phyloP scores from a whole-genome alignment of 192 early-diverging fungal genomes.

The Backusella mclennaniae region DNA sequence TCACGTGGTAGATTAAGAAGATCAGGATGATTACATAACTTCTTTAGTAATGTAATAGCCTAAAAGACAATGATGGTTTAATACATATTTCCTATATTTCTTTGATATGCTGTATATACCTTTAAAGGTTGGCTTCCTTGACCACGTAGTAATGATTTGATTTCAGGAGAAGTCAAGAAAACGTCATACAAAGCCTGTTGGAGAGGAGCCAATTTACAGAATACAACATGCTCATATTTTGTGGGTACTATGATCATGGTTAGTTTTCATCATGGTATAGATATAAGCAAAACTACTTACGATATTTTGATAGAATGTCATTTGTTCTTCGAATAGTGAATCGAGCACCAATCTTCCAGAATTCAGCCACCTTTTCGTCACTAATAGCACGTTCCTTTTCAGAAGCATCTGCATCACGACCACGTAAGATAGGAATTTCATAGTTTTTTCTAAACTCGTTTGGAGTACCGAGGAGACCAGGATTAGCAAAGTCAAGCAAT shows the following conservation, averaged over 20 bases:
- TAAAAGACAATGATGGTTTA: neutral
- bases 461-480: constrained; percentile 84
- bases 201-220: constrained; percentile 76
- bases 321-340: constrained; percentile 98
- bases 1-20: constrained; percentile 68
- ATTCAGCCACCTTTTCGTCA: constrained; percentile 83
- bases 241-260: constrained; percentile 65
- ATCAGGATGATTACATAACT: constrained; percentile 97
- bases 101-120: constrained; percentile 32
- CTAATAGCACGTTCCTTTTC: constrained; percentile 74
- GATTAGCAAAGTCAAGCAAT: constrained; percentile 93
- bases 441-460: constrained; percentile 90
- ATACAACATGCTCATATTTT: constrained; percentile 99
- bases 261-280: neutral
- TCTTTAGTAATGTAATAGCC: constrained; percentile 92
- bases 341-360: constrained; percentile 83
- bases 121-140: constrained; percentile 79
- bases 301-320: constrained; percentile 94
- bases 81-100: neutral
- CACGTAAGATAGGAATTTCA: constrained; percentile 91
- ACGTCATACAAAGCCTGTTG: constrained; percentile 83
- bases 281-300: constrained; percentile 45
- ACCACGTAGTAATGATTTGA: constrained; percentile 67
- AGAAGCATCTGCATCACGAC: constrained; percentile 87
- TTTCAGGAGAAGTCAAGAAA: constrained; percentile 70